These are phyloP conservation scores for Neonectria faginata DNA, from an alignment of 2,329 filamentous ascomycete genomes.

Conservation along the genomic window DNA sequence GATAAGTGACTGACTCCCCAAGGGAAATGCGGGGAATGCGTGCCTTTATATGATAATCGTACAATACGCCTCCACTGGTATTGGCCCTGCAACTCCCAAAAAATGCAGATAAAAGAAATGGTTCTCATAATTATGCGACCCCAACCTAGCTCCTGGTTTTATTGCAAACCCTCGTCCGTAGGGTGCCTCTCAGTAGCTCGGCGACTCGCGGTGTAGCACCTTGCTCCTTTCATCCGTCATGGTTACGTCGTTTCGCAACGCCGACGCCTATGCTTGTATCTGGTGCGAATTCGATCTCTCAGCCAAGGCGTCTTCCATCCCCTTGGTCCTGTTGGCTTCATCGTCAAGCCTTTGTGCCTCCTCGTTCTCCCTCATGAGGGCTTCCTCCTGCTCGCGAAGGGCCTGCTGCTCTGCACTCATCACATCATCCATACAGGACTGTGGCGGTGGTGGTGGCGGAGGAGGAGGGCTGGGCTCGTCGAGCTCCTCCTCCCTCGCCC, in stretches of 20 bases:
- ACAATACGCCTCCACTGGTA: slow-evolving; percentile 29
- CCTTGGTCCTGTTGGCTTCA: slow-evolving; percentile 53
- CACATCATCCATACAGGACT: slow-evolving; percentile 51
- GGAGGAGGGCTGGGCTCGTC: slow-evolving; percentile 57
- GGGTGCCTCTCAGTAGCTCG: slow-evolving; percentile 13
- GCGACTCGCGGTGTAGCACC: slow-evolving; percentile 29
- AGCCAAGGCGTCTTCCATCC: slow-evolving; percentile 39
- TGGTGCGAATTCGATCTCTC: slow-evolving; percentile 36
- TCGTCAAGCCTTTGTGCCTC: slow-evolving; percentile 65
- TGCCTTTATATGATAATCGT: slow-evolving; percentile 29
- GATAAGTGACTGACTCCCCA: slow-evolving; percentile 15
- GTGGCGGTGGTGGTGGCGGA: slow-evolving; percentile 62
- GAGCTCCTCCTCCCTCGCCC: slow-evolving; percentile 60
- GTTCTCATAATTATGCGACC: slow-evolving; percentile 22
- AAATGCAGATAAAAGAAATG: slow-evolving; percentile 23
- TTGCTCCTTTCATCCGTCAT: slow-evolving; percentile 7
- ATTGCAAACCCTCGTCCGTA: slow-evolving; percentile 14
- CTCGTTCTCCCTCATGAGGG: slow-evolving; percentile 64
- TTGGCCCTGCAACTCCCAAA: slow-evolving; percentile 29
- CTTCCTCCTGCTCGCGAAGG: slow-evolving; percentile 63
- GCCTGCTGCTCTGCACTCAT: slow-evolving; percentile 58
- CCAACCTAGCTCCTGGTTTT: slow-evolving; percentile 23
- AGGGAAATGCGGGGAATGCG: slow-evolving; percentile 8
- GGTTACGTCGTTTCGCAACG: slow-evolving; percentile 2
- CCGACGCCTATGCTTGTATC: slow-evolving; percentile 33